phyloP scores from a whole-genome alignment of 495 filamentous ascomycete species.

The Aspergillus avenaceus region DNA sequence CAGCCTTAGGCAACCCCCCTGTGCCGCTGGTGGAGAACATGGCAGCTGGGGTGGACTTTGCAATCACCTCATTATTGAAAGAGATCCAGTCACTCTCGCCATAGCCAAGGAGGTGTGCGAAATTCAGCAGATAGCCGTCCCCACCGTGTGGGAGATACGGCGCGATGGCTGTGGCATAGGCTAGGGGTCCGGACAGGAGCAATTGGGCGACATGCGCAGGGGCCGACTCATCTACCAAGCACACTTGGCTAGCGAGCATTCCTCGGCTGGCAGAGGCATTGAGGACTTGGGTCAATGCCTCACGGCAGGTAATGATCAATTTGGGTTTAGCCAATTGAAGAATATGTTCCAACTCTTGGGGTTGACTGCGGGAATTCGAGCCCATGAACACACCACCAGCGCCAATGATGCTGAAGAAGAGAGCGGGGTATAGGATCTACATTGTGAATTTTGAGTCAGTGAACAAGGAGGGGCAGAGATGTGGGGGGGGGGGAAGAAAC shows the following conservation, averaged over 20 bases:
- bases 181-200: slow-evolving; percentile 21
- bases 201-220: slow-evolving; percentile 32
- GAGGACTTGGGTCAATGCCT: slow-evolving; percentile 38
- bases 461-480: background rate
- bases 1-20: slow-evolving; percentile 57
- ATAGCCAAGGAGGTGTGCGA: slow-evolving; percentile 41
- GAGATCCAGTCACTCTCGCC: slow-evolving; percentile 52
- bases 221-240: slow-evolving; percentile 42
- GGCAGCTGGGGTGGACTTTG: slow-evolving; percentile 47
- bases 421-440: slow-evolving; percentile 46
- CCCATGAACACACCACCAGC: slow-evolving; percentile 35
- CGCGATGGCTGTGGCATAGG: slow-evolving; percentile 14
- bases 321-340: slow-evolving; percentile 22
- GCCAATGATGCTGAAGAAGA: slow-evolving; percentile 46
- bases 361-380: slow-evolving; percentile 27
- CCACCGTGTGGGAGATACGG: slow-evolving; percentile 16
- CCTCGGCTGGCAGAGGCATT: slow-evolving; percentile 40
- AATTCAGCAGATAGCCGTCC: slow-evolving; percentile 23
- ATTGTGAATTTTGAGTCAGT: slow-evolving; percentile 6
- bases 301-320: slow-evolving; percentile 36
- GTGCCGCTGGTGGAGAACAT: slow-evolving; percentile 55
- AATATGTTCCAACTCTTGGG: slow-evolving; percentile 25
- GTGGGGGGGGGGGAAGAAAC: background rate
- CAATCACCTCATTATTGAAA: slow-evolving; percentile 42
- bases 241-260: slow-evolving; percentile 47